Conservation (phyloP, 352 stramenopile genomes). For the Hyaloperonospora brassicae region DNA sequence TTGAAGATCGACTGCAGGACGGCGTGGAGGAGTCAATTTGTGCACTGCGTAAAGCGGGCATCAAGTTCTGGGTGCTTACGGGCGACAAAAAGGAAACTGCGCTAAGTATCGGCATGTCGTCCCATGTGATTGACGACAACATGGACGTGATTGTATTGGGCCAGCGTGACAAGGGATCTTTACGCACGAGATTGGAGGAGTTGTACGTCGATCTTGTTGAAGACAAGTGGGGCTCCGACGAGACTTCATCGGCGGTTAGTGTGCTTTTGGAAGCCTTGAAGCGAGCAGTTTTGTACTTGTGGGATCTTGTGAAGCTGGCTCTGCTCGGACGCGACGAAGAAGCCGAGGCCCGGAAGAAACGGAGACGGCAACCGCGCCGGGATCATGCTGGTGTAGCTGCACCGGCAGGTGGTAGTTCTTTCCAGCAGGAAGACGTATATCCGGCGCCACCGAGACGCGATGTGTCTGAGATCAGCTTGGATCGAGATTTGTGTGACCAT, state of each 20-base stretch:
- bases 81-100: slow-evolving; percentile 87
- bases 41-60: slow-evolving; percentile 87
- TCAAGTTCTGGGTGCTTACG: slow-evolving; percentile 95
- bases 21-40: slow-evolving; percentile 89
- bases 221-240: slow-evolving; percentile 81
- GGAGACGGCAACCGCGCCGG: slow-evolving; percentile 41
- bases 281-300: slow-evolving; percentile 55
- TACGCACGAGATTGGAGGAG: slow-evolving; percentile 73
- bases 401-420: slow-evolving; percentile 24
- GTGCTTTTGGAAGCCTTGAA: slow-evolving; percentile 77
- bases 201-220: slow-evolving; percentile 83
- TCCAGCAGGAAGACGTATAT: slow-evolving; percentile 68
- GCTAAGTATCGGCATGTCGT: slow-evolving; percentile 84
- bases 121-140: slow-evolving; percentile 84
- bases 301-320: slow-evolving; percentile 56
- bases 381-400: slow-evolving; percentile 36
- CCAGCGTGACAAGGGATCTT: slow-evolving; percentile 66
- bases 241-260: slow-evolving; percentile 64
- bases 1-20: slow-evolving; percentile 91
- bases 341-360: slow-evolving; percentile 59
- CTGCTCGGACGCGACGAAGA: slow-evolving; percentile 67
- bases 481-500: slow-evolving; percentile 50
- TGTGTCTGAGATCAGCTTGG: slow-evolving; percentile 43
- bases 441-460: slow-evolving; percentile 46
- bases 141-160: slow-evolving; percentile 86